Base-by-base conservation (phyloP, 2,329 filamentous ascomycete species). In the Seiridium cupressi region DNA sequence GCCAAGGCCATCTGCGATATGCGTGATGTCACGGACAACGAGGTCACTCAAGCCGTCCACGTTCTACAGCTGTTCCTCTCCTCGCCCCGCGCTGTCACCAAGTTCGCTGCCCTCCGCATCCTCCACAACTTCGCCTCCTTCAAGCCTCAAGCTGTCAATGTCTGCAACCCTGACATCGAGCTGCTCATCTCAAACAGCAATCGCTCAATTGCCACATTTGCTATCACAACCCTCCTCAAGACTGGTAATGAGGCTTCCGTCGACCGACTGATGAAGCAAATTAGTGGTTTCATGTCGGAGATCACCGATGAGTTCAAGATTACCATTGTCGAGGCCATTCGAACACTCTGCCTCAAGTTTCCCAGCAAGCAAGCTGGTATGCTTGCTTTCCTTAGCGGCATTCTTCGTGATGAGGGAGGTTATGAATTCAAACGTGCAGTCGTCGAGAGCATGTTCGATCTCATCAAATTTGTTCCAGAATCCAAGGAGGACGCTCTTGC, bases 271-370 rank as follows among this genome's bases (percentile, higher is more conserved):
- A 97, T 99, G 93, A 97, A 97, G 84, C 93, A 98, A 76, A 98
- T 99, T 64, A 93, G 92, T 32, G 90, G 91, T 44, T 97, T 99
- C 81, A 98, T 99, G 95, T 92, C 93, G 4, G 95, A 98, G 77
- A 98, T 98, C 66, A 97, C 94, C 5, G 95, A 99, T 72, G 95
- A 99, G 76, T 99, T 99, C 84, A 99, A 98, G 83, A 97, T 99
- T 67, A 99, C 95, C n/a, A 97, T 99, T 70, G 94, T 99, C 48
- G 95, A 99, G 76, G 95, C 95, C 47, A 97, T 99, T 72, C 90
- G 95, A 62, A 98, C 95, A 3, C 81, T 99, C 46, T 98, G 94
- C 74, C 82, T 99, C 68, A 99, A 99, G 79, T 99, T 99, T 80
- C 95, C 95, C 40, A 93, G 87, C 79, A 99, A 99, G 80, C 95